Evolutionary conservation across 2,329 filamentous ascomycete species (phyloP), one percentile per base, ranked within the genome.

Genomic region (Cryphonectria nitschkei): DNA sequence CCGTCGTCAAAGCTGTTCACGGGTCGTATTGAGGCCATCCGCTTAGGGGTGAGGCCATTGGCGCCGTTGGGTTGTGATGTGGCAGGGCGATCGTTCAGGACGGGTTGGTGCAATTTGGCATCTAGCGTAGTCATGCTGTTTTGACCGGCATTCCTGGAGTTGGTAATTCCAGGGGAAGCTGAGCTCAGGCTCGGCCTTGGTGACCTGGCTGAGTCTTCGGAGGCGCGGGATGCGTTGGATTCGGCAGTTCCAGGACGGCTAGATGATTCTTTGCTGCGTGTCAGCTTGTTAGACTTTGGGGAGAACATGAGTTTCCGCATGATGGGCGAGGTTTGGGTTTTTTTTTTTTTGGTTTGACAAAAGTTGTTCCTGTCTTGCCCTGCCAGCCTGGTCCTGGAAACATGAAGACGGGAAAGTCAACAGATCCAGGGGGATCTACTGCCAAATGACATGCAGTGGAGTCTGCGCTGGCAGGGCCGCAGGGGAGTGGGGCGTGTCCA

Each of bases 1-100:
- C 73, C 74, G 65, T 79, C 83, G 77, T 89, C 87, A 77, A 85
- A 84, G 80, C 85, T 88, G 54, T 83, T 82, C 52, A 90, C 87
- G 68, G 86, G 84, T 73, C 88, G 86, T 73, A 90, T 89, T 41
- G 82, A 81, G 68, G 80, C 77, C 73, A 79, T 81, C 68, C 80
- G 78, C 70, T 75, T 76, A 60, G 79, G 77, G 65, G 74, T 74
- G 62, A 29, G 26, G 19, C 37, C 58, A 54, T 56, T 64, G n/a
- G 67, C 43, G 72, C 75, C 74, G 46, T 73, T 66, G 32, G 75
- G 64, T 72, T 75, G 68, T 71, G 77, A 72, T 75, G 76, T 74
- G 68, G 75, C 71, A 64, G 74, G 73, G n/a, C 74, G 72, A 68
- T 75, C 63, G 69, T 73, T 72, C 71, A 74, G 70, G 69, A 73